A percentile compares a stretch with the other conserved stretches of the same genome.
phyloP scores from a whole-genome alignment of 768 basidiomycete species.

The Trametes cinnabarina region DNA sequence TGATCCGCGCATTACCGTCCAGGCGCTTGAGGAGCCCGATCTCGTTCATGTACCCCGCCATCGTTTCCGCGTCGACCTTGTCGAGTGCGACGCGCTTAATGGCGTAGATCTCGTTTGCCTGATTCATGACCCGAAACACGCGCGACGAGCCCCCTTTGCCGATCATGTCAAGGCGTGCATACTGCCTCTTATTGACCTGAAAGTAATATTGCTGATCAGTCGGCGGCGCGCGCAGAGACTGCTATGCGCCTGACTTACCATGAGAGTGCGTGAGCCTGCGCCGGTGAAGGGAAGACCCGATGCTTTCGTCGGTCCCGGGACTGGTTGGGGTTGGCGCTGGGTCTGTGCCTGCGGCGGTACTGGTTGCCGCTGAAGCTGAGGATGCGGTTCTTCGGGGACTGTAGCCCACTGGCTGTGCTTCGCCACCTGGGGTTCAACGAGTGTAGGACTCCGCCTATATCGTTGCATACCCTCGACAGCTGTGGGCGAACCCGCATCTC shows the following conservation, averaged over 20 bases:
- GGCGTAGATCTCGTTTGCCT: slow-evolving; percentile 76
- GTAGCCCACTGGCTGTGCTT: slow-evolving; percentile 1
- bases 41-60: slow-evolving; percentile 94
- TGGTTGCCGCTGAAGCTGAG: slow-evolving; percentile 4
- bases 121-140: slow-evolving; percentile 86
- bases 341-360: neutral
- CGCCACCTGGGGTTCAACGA: slow-evolving; percentile 54
- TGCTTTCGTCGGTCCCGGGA: neutral
- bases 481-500: slow-evolving; percentile 51
- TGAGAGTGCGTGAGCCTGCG: neutral
- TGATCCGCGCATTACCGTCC: slow-evolving; percentile 91
- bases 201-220: neutral
- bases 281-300: slow-evolving; percentile 1
- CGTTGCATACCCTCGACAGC: slow-evolving; percentile 43
- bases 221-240: neutral
- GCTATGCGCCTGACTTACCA: slow-evolving; percentile 2
- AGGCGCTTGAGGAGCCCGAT: slow-evolving; percentile 90
- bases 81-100: slow-evolving; percentile 92
- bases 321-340: neutral
- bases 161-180: slow-evolving; percentile 83
- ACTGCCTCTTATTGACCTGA: slow-evolving; percentile 78
- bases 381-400: slow-evolving; percentile 1
- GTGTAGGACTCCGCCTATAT: slow-evolving; percentile 69
- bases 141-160: slow-evolving; percentile 96
- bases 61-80: slow-evolving; percentile 83